A percentile compares a stretch with the other conserved stretches of the same genome.
phyloP scores from a whole-genome alignment of 192 early-diverging fungal species.

The Allomyces javanicus region DNA sequence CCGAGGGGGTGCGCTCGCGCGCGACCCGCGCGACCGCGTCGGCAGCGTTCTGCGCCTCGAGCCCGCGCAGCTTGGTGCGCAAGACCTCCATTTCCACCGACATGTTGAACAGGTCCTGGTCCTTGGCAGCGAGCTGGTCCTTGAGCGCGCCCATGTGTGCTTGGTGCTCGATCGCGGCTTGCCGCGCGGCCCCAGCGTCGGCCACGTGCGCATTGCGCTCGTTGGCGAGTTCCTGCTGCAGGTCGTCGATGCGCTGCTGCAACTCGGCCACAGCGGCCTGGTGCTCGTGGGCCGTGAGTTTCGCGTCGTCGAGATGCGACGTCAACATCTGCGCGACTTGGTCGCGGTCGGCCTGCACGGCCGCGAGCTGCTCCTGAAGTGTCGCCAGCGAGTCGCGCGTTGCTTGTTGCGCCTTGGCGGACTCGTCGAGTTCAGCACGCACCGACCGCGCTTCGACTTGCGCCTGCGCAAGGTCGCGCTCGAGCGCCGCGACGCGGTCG shows the following conservation, averaged over 20 bases:
- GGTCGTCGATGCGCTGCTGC: neutral
- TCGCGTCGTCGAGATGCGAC: neutral
- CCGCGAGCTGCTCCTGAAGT: neutral
- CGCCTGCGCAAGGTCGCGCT: too few species aligned
- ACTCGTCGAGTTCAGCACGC: neutral
- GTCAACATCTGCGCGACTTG: neutral
- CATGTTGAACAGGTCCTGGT: too few species aligned
- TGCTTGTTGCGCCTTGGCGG: neutral
- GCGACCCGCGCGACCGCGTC: too few species aligned
- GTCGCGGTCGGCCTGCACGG: neutral
- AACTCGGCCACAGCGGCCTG: neutral
- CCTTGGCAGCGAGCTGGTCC: neutral
- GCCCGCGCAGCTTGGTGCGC: too few species aligned
- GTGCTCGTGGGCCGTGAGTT: neutral
- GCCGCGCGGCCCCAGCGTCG: too few species aligned
- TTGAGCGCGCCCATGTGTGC: neutral
- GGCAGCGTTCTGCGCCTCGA: too few species aligned
- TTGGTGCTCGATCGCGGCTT: neutral
- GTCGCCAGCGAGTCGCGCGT: neutral
- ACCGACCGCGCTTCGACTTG: too few species aligned
- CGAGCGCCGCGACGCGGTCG: too few species aligned
- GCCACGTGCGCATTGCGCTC: neutral
- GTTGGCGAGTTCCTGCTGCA: neutral
- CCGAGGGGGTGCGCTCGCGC: too few species aligned
- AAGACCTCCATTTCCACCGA: too few species aligned